Base-by-base conservation (phyloP, 225 moss, liverwort and hornwort species). In the Physcomitrellopsis africana region DNA sequence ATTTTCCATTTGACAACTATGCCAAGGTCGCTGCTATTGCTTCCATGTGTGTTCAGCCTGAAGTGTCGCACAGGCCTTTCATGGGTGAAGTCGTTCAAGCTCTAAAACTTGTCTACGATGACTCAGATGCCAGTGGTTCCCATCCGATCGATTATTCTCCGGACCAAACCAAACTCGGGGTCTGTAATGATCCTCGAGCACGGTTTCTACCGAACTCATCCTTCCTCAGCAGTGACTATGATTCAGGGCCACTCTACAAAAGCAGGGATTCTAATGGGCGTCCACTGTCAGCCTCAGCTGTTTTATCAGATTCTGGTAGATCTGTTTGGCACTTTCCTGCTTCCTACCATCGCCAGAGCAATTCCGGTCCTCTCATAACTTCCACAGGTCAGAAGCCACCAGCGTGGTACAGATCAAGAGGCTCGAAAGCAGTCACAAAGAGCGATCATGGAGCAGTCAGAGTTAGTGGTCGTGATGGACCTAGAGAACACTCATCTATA, bases 1-100 rank as follows among this genome's bases (percentile, higher is more conserved):
- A 87, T 41, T 77, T 82, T 46, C 79, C 87, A 22, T 87, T 87
- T 48, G 87, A 82, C 65, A 84, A 84, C 77, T 87, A 70, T 27
- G 84, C 87, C 37, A 81, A 81, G 74, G 87, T 87, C 18, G 87
- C 84, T 75, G 84, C 87, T 60, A 87, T 87, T 65, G 87, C 87
- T 64, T 87, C 87, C 16, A 84, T 87, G 84, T 87, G 87, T 75
- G 87, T 87, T 42, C 77, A 84, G 71, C 87, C 87, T 23, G 87
- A 87, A 82, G 87, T 87, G 42, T 84, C 87, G 10, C 82, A 84
- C 45, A 73, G 87, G 53, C 87, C 87, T 1, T 87, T 84, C 37
- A 87, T 87, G 87, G 84, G 87, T 10, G 87, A 87, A 82, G 87
- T 87, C 48, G 87, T 87, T 64, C 87, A 87, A 80, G 84, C 84